phyloP scores from a whole-genome alignment of 2,329 filamentous ascomycete species.

The Fusarium redolens region DNA sequence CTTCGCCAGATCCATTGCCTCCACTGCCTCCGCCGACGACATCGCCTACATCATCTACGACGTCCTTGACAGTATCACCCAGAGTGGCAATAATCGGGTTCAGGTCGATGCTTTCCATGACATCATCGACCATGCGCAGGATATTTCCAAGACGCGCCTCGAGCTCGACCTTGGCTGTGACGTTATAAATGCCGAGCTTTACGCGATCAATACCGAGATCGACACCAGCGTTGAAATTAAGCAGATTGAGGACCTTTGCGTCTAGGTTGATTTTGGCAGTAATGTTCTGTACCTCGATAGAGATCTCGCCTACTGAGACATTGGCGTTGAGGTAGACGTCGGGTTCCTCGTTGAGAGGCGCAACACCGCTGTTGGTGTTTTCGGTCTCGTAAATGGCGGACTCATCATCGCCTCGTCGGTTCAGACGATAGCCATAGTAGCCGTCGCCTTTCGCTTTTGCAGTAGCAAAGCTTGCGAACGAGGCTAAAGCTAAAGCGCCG shows the following conservation, averaged over 20 bases:
- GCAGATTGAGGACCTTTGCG: slow-evolving; percentile 25
- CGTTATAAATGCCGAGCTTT: slow-evolving; percentile 28
- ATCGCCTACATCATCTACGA: slow-evolving; percentile 12
- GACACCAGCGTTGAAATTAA: slow-evolving; percentile 29
- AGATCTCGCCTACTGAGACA: slow-evolving; percentile 25
- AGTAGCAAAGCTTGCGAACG: neutral
- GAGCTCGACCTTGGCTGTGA: slow-evolving; percentile 28
- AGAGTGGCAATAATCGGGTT: slow-evolving; percentile 25
- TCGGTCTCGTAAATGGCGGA: slow-evolving; percentile 28
- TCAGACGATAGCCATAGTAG: slow-evolving; percentile 23
- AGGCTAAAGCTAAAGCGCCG: slow-evolving; percentile 7
- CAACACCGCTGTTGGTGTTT: slow-evolving; percentile 20
- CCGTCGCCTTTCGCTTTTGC: slow-evolving; percentile 22
- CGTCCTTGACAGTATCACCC: slow-evolving; percentile 8
- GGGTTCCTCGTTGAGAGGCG: slow-evolving; percentile 16
- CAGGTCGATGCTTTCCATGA: slow-evolving; percentile 21
- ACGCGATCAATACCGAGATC: slow-evolving; percentile 26
- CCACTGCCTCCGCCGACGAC: neutral
- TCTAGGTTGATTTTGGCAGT: slow-evolving; percentile 29
- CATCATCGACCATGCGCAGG: slow-evolving; percentile 28
- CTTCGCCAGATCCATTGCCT: neutral
- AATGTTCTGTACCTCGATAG: slow-evolving; percentile 21
- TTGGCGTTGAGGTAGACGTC: slow-evolving; percentile 26
- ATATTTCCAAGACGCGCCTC: slow-evolving; percentile 24
- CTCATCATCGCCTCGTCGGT: slow-evolving; percentile 19